A percentile compares a stretch with the other conserved stretches of the same genome.
phyloP scores from a whole-genome alignment of 2,329 filamentous ascomycete species.

The Ceratocystis cacaofunesta region DNA sequence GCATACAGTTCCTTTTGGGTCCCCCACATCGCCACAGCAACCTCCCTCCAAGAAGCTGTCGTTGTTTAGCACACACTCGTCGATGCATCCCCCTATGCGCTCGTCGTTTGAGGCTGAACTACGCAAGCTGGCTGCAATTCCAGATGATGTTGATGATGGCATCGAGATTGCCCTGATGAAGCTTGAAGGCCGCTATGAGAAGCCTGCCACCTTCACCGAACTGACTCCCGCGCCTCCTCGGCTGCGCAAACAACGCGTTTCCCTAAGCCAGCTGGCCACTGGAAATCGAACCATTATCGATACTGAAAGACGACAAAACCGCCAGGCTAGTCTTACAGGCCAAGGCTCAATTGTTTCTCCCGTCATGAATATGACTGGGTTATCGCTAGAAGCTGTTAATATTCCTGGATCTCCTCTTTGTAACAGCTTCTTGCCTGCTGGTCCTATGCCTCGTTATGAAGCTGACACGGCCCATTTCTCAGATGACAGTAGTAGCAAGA shows the following conservation, averaged over 20 bases:
- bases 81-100: slow-evolving; percentile 43
- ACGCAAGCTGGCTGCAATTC: slow-evolving; percentile 71
- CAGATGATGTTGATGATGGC: slow-evolving; percentile 71
- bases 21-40: slow-evolving; percentile 26
- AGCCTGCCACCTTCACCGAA: slow-evolving; percentile 19
- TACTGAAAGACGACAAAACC: slow-evolving; percentile 32
- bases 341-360: slow-evolving; percentile 25
- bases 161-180: slow-evolving; percentile 88
- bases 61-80: slow-evolving; percentile 46
- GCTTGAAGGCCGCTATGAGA: slow-evolving; percentile 72
- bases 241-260: slow-evolving; percentile 12
- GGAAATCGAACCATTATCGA: slow-evolving; percentile 29
- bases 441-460: slow-evolving; percentile 23
- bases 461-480: background rate
- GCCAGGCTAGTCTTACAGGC: slow-evolving; percentile 28
- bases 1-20: slow-evolving; percentile 43
- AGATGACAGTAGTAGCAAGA: slow-evolving; percentile 41
- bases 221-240: slow-evolving; percentile 3
- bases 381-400: slow-evolving; percentile 10
- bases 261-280: slow-evolving; percentile 13
- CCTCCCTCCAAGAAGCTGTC: slow-evolving; percentile 29
- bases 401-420: slow-evolving; percentile 12
- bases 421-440: slow-evolving; percentile 15
- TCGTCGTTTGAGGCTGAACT: slow-evolving; percentile 81
- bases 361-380: slow-evolving; percentile 16